Conservation (phyloP, 495 filamentous ascomycete genomes). For the Aspergillus sparsus region DNA sequence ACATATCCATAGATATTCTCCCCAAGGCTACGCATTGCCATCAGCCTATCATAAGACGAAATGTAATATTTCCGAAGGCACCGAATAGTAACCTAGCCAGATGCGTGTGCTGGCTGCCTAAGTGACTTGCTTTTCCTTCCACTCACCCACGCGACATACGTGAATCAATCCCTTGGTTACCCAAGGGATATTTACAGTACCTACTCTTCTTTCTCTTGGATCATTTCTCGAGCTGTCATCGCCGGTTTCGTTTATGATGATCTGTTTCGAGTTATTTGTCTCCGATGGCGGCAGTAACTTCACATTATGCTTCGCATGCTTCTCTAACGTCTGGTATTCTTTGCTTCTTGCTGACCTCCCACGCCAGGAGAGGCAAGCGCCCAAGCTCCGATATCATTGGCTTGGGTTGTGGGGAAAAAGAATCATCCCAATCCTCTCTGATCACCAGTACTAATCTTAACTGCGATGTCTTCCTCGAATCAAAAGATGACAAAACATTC, state of each 20-base stretch:
- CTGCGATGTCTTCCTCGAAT: neutral
- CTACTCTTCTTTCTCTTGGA: neutral
- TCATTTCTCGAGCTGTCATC: slow-evolving; percentile 5
- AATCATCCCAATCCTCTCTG: neutral
- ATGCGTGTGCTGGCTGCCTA: slow-evolving; percentile 16
- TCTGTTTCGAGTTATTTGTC: neutral
- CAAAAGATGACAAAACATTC: slow-evolving; percentile 8
- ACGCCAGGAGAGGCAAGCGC: neutral
- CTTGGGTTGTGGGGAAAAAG: neutral
- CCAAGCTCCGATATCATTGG: too few species aligned
- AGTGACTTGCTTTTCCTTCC: neutral
- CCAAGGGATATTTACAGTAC: neutral
- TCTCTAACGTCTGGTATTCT: neutral
- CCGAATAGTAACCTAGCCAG: slow-evolving; percentile 11
- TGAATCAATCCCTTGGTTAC: slow-evolving; percentile 4
- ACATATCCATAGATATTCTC: slow-evolving; percentile 4
- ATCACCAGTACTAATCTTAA: neutral
- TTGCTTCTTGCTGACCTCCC: neutral
- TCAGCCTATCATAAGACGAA: slow-evolving; percentile 1
- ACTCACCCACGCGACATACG: neutral
- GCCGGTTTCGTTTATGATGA: neutral
- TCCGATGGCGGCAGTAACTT: neutral
- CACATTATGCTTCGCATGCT: neutral
- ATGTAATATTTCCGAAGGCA: slow-evolving; percentile 7
- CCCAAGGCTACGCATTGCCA: slow-evolving; percentile 4